Base-by-base conservation (phyloP, 1,139 yeast species). In the Yamadazyma sp. region DNA sequence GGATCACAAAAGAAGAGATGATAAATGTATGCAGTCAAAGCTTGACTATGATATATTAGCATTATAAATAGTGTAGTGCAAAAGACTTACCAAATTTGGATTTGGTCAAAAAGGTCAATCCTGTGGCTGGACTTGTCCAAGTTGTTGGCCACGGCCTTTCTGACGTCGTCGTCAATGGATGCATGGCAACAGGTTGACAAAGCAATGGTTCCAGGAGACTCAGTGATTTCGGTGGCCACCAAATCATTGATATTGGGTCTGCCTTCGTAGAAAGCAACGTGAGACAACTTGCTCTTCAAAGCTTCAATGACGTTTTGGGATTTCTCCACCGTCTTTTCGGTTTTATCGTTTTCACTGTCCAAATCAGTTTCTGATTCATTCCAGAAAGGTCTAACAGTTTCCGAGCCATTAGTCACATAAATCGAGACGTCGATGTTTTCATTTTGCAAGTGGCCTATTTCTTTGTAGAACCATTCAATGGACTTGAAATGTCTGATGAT, bases 381-480 rank as follows among this genome's bases (percentile, higher is more conserved):
- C 59, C 59, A 39, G 42, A 49, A 43, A 30, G 66, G 66, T 34
- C 62, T 60, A n/a, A 48, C 36, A 3, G 40, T 45, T 9, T 34
- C 37, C 3, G 48, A 38, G 23, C 47, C 46, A 18, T 37, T 48
- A 3, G 78, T 68, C 32, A 75, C 65, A 44, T 66, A 73, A 4
- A 75, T 53, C 34, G 64, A 41, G 34, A 66, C 46, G 46, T 64
- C 53, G 22, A 64, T 53, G 12, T 49, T 43, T 18, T 57, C 46
- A 24, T 48, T 44, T 17, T 55, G 50, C 34, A 67, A 53, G 30
- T 55, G 51, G 33, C 52, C 29, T 35, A 73, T 58, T 55, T 75
- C 83, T 30, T 62, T 69, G 39, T 56, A 60, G 54, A 69, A 76
- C 81, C 84, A 77, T 47, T 72, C 75, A 37, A 79, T 51, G 4